Percentiles rank a stretch among this genome's conserved stretches.
Conservation (phyloP, 1,284 basidiomycete genomes). For the Vanrija sp. region DNA sequence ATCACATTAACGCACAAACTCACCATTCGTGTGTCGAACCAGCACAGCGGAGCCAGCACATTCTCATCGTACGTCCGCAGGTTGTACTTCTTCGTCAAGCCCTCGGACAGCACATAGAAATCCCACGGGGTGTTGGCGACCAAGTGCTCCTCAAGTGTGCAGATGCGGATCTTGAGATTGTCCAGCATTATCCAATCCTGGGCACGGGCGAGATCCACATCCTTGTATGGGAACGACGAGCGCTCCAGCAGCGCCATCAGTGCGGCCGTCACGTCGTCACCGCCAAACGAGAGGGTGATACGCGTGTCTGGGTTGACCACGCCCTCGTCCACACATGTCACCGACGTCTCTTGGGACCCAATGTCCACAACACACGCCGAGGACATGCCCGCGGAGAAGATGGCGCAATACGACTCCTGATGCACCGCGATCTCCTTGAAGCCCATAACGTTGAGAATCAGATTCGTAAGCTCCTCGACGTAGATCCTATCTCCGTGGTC, state of each 20-base stretch:
- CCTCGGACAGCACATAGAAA: conserved; percentile 75
- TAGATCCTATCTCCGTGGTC: conserved; percentile 86
- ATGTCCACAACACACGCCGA: conserved; percentile 94
- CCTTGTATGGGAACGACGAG: conserved; percentile 83
- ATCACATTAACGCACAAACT: conserved; percentile 58
- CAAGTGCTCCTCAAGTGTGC: conserved; percentile 80
- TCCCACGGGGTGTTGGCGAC: conserved; percentile 85
- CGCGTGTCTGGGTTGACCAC: conserved; percentile 83
- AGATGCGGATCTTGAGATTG: conserved; percentile 74
- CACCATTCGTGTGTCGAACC: conserved; percentile 88
- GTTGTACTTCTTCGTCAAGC: conserved; percentile 79
- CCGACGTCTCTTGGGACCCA: conserved; percentile 75
- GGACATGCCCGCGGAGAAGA: conserved; percentile 91
- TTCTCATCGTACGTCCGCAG: conserved; percentile 93
- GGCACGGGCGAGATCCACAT: conserved; percentile 66
- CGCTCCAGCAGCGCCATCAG: conserved; percentile 73
- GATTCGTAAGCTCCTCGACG: conserved; percentile 70
- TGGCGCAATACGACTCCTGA: conserved; percentile 90
- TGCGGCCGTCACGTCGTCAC: conserved; percentile 89
- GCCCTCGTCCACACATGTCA: conserved; percentile 95
- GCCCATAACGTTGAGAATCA: conserved; percentile 76
- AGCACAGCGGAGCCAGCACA: conserved; percentile 88
- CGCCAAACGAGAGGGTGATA: conserved; percentile 80
- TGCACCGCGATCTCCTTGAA: conserved; percentile 88
- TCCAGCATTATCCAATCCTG: conserved; percentile 89